Conservation (phyloP, 768 basidiomycete genomes). For the Rhodotorula kratochvilovae region DNA sequence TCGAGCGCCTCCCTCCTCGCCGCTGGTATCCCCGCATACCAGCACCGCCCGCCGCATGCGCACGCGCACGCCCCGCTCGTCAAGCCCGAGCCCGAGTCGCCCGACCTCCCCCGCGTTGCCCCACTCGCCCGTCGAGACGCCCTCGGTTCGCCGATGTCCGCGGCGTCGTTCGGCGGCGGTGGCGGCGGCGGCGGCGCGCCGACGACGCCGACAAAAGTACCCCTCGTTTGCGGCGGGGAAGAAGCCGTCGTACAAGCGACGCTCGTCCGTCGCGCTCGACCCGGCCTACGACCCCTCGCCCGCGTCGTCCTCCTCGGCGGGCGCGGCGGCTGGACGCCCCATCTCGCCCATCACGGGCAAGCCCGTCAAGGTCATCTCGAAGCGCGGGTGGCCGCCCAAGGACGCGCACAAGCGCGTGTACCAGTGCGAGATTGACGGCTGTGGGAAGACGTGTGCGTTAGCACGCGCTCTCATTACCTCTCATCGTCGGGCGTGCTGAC, state of each 20-base stretch:
- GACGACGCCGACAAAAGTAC: not conserved
- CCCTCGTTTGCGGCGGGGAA: not conserved
- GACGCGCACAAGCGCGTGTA: constrained; percentile 8
- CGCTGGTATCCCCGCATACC: not conserved
- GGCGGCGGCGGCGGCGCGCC: too few relatives aligned
- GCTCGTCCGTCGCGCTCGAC: not conserved
- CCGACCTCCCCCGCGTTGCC: not conserved
- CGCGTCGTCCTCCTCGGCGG: not conserved
- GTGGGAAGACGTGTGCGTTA: constrained; percentile 25
- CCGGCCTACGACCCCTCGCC: not conserved
- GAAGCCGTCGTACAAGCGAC: too few relatives aligned
- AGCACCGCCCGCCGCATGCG: too few relatives aligned
- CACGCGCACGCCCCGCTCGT: not conserved
- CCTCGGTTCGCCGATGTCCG: not conserved
- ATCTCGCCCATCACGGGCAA: constrained; percentile 31
- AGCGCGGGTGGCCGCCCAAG: constrained; percentile 27
- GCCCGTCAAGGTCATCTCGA: constrained; percentile 24
- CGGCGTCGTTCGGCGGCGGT: not conserved
- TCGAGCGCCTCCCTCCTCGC: not conserved
- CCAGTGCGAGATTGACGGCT: constrained; percentile 2
- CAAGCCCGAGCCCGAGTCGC: not conserved
- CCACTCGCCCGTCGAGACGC: not conserved
- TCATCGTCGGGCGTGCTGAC: too few relatives aligned
- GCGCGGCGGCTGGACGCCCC: not conserved
- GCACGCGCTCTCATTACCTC: too few relatives aligned